These are phyloP conservation scores for Diatrype stigma DNA, from an alignment of 2,329 filamentous ascomycete species.

Conservation along the genomic window DNA sequence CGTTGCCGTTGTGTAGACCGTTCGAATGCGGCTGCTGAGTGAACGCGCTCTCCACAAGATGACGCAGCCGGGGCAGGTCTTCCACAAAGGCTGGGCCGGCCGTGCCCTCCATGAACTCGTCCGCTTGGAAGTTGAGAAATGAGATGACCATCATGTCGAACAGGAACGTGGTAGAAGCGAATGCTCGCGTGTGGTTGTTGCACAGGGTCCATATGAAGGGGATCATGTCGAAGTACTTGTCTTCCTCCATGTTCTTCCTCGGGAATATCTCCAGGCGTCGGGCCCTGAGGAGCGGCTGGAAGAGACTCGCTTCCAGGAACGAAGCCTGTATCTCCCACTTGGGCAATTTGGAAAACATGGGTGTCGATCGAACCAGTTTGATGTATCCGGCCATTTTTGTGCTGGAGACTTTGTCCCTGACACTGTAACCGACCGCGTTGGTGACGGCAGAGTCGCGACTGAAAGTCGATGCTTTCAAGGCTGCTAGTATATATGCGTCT, in stretches of 20 bases:
- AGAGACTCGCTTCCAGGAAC: conserved; percentile 12
- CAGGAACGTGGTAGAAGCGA: conserved; percentile 15
- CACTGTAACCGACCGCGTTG: background rate
- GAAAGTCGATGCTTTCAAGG: background rate
- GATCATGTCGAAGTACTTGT: conserved; percentile 20
- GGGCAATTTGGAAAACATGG: conserved; percentile 10
- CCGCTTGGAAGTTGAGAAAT: conserved; percentile 17
- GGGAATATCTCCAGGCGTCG: conserved; percentile 14
- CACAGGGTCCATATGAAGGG: conserved; percentile 17
- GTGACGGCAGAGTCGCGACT: background rate
- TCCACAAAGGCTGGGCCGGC: conserved; percentile 10
- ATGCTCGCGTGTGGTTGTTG: conserved; percentile 13
- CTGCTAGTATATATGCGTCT: conserved; percentile 16
- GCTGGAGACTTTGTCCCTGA: background rate
- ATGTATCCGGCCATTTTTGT: background rate
- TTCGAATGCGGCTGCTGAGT: conserved; percentile 2
- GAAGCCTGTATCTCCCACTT: conserved; percentile 16
- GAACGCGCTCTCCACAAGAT: conserved; percentile 7
- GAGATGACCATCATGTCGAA: conserved; percentile 17
- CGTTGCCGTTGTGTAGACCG: too few species aligned
- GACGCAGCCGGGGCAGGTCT: conserved; percentile 5
- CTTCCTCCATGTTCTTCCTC: conserved; percentile 15
- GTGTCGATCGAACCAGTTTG: conserved; percentile 4
- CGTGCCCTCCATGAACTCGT: conserved; percentile 18
- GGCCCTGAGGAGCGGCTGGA: conserved; percentile 12